Evolutionary conservation across 495 filamentous ascomycete species (phyloP), one percentile per base, ranked within the genome.

Genomic region (Trichoderma orchidacearum): DNA sequence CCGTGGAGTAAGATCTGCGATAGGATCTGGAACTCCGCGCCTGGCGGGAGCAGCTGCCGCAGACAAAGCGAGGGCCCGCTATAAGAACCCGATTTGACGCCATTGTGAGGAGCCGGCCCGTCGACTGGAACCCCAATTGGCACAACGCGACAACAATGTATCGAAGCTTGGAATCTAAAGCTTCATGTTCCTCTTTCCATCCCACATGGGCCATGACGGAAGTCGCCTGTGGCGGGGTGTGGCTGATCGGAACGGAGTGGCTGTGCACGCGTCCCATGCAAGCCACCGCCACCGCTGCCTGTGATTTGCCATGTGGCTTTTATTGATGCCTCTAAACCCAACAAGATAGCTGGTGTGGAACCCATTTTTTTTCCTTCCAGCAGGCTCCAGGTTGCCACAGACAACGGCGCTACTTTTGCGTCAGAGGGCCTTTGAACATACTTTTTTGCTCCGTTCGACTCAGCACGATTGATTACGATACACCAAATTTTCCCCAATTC

Each of bases 41-140:
- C 21, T 48, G 41, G 31, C 64, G 71, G 17, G 62, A 75, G 57
- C 76, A 80, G 57, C 69, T 73, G 25, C 67, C 61, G 62, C 77
- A 79, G 53, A 78, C 59, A 75, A 6, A 60, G 58, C 27, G 60
- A 35, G 28, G 59, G 59, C 3, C 63, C 54, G 13, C 56, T 5
- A 56, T 15, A 12, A 56, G 34, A 4, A 23, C 54, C 21, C 34
- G 3, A 4, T 15, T 36, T 1, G 30, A 25, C 21, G 54, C 31
- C 54, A 56, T 57, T 29, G 29, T 23, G 28, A 51, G 48, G 36
- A 38, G 15, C 35, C 41, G 12, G 41, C 18, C n/a, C 4, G 3
- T 2, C 3, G 15, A 48, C 7, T 12, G 9, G 7, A 23, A 23
- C 41, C 21, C 5, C 27, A 18, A 48, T 25, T 48, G 41, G 41